A percentile compares a stretch with the other conserved stretches of the same genome.
These are phyloP conservation scores for Sporisorium scitamineum DNA, from an alignment of 1,284 basidiomycete genomes.

Conservation along the genomic window DNA sequence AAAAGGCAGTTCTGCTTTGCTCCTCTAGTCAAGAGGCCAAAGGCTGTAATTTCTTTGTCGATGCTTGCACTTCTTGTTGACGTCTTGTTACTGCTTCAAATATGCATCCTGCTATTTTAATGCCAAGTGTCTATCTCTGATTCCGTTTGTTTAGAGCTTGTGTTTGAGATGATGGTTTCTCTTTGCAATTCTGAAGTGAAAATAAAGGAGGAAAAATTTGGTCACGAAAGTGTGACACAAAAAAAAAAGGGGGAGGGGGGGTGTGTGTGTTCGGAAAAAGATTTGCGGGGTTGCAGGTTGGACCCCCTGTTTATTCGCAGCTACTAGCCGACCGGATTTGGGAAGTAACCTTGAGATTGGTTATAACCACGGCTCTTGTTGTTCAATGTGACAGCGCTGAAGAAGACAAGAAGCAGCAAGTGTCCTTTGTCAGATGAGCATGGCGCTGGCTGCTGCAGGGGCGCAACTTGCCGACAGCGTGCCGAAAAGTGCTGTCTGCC, in stretches of 20 bases:
- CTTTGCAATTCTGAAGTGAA: not conserved
- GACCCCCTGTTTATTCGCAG: not conserved
- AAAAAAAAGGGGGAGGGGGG: too few species aligned
- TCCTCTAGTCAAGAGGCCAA: conserved; percentile 42
- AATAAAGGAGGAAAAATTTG: not conserved
- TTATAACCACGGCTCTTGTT: too few species aligned
- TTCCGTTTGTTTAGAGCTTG: not conserved
- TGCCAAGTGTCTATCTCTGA: not conserved
- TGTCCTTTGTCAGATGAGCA: not conserved
- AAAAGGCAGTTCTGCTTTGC: conserved; percentile 5
- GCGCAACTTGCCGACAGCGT: not conserved
- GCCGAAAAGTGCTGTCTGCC: conserved; percentile 1
- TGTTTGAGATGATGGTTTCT: not conserved
- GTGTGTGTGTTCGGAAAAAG: not conserved
- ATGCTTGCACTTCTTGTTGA: not conserved
- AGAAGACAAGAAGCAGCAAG: not conserved
- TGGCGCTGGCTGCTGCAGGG: not conserved
- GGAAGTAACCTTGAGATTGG: too few species aligned
- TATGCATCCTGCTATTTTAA: conserved; percentile 11
- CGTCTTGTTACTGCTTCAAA: conserved; percentile 4
- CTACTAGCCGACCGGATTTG: too few species aligned
- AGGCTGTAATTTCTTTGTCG: not conserved
- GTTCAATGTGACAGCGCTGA: not conserved
- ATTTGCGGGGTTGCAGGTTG: not conserved
- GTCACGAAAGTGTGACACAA: not conserved